Conservation (phyloP, 805 yeast genomes). For the Yarrowia sp. region DNA sequence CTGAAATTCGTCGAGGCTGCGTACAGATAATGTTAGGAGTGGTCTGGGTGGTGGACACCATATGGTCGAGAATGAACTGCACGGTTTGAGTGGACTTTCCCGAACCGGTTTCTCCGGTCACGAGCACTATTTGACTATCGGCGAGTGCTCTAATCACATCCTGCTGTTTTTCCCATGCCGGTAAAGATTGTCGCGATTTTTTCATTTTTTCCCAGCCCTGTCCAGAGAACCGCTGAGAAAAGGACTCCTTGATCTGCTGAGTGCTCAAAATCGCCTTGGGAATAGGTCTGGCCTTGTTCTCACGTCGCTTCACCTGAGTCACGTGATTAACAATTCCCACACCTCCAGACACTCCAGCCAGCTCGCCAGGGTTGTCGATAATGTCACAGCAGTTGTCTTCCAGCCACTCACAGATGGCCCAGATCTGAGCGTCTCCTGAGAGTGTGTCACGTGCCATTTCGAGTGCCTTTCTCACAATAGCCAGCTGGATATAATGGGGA, state of each 20-base stretch:
- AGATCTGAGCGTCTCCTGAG: constrained; percentile 75
- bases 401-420: constrained; percentile 77
- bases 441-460: constrained; percentile 49
- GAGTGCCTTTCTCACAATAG: constrained; percentile 48
- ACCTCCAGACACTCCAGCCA: constrained; percentile 53
- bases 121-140: constrained; percentile 67
- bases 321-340: constrained; percentile 39
- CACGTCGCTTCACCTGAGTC: neutral
- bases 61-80: constrained; percentile 80
- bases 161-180: constrained; percentile 80
- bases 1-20: constrained; percentile 95
- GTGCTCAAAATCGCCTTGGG: neutral
- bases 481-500: constrained; percentile 50
- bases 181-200: constrained; percentile 62
- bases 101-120: constrained; percentile 98
- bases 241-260: neutral
- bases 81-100: constrained; percentile 96
- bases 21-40: constrained; percentile 78
- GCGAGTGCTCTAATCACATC: constrained; percentile 64
- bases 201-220: constrained; percentile 49
- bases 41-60: constrained; percentile 54
- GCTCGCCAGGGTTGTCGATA: constrained; percentile 76
- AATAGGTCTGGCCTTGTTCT: neutral
- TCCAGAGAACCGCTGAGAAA: neutral
- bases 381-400: constrained; percentile 65